Base-by-base conservation (phyloP, 208 protist genomes). In the Leishmania lainsoni region DNA sequence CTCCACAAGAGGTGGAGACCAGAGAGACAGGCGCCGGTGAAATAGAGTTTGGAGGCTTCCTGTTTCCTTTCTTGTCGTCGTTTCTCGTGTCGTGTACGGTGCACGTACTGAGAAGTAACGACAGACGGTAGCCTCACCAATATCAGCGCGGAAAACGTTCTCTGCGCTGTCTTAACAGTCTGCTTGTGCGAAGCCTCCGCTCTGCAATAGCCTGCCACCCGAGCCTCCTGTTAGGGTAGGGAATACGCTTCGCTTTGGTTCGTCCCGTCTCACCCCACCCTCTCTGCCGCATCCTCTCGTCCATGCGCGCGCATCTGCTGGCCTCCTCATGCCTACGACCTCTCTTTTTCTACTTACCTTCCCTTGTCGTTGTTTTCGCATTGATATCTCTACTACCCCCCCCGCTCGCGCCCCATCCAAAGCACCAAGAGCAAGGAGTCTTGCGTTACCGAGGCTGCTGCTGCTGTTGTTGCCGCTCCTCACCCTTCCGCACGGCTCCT, bases 401-500 rank as follows among this genome's bases (percentile, higher is more conserved):
- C 10, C 66, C 63, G 35, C 39, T 22, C 35, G 32, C 20, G 39
- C 35, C 20, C 16, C 16, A 45, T 12, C n/a, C 39, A 79, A 58
- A 29, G 16, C 29, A 65, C 20, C 48, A n/a, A 32, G 52, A 56
- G 54, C 73, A 49, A 76, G 35, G n/a, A 9, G 32, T 8, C 51
- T n/a, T 76, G 12, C 29, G 16, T 49, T 10, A 76, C 52, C 73
- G 61, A 45, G 58, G 42, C 59, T 52, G 59, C 42, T 66, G 58
- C 51, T 32, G 45, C 22, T 78, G 42, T 77, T 42, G 26, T 58
- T 63, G 74, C 66, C 42, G 42, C 29, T 72, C 35, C 61, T 71
- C 61, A 10, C 22, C 51, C 48, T 81, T 59, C 51, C 75, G 48
- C 80, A 77, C 69, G 42, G 26, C 26, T 35, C 29, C 63, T 32